Conservation (phyloP, 2,329 filamentous ascomycete genomes). For the Rutstroemia sp. region DNA sequence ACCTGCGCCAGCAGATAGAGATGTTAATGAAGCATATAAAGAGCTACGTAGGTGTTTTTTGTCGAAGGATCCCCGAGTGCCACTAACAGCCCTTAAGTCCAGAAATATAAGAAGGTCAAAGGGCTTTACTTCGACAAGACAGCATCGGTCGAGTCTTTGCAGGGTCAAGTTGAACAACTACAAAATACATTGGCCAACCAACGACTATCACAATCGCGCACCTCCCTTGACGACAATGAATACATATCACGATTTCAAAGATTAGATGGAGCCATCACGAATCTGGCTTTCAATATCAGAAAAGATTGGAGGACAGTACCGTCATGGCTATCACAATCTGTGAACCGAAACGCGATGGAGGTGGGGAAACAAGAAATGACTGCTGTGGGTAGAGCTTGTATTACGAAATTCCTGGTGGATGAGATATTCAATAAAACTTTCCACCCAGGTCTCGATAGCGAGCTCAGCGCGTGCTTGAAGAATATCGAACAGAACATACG, state of each 20-base stretch:
- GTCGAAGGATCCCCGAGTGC: background rate
- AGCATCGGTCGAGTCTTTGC: slow-evolving; percentile 86
- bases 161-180: slow-evolving; percentile 80
- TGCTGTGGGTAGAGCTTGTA: slow-evolving; percentile 80
- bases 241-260: slow-evolving; percentile 85
- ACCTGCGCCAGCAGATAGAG: slow-evolving; percentile 27
- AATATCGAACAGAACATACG: slow-evolving; percentile 83
- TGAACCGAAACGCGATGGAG: slow-evolving; percentile 77
- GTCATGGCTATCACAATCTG: slow-evolving; percentile 67
- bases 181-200: slow-evolving; percentile 98
- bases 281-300: slow-evolving; percentile 90
- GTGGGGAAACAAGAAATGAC: slow-evolving; percentile 98
- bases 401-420: slow-evolving; percentile 83
- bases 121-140: slow-evolving; percentile 93
- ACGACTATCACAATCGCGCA: slow-evolving; percentile 87
- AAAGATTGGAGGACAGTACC: slow-evolving; percentile 88
- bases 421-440: slow-evolving; percentile 90
- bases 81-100: slow-evolving; percentile 47
- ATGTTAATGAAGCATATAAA: slow-evolving; percentile 33
- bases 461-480: slow-evolving; percentile 73
- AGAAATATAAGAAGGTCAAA: slow-evolving; percentile 98
- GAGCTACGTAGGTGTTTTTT: slow-evolving; percentile 33
- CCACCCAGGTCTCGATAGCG: slow-evolving; percentile 76
- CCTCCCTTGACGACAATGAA: slow-evolving; percentile 90
- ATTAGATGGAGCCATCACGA: slow-evolving; percentile 88